These are phyloP conservation scores for Diaporthe batatas DNA, from an alignment of 2,329 filamentous ascomycete species.

Conservation along the genomic window DNA sequence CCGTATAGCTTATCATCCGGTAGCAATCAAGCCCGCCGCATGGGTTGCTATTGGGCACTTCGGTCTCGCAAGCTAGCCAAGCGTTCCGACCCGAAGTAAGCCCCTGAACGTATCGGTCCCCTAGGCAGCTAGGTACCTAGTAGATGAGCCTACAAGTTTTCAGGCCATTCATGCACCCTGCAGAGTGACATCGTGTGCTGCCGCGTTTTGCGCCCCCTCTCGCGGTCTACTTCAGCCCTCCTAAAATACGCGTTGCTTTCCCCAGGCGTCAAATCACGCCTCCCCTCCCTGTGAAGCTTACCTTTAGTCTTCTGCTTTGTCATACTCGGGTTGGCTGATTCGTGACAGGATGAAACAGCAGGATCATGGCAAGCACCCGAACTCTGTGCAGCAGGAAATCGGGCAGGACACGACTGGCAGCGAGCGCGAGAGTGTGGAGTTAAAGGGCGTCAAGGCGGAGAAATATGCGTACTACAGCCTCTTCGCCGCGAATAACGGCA, in stretches of 20 bases:
- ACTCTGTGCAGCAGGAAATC: background rate
- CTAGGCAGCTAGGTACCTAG: too few relatives aligned
- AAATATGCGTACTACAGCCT: conserved; percentile 22
- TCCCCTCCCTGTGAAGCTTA: too few relatives aligned
- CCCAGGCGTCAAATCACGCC: too few relatives aligned
- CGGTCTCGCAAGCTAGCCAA: background rate
- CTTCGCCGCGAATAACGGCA: conserved; percentile 26
- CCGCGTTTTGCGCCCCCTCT: background rate
- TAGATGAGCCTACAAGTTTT: background rate
- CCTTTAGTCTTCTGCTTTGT: background rate
- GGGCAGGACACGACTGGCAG: background rate
- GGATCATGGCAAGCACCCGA: background rate
- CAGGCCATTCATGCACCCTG: background rate
- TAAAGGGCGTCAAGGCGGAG: background rate
- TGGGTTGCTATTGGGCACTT: background rate
- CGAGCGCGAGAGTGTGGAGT: background rate
- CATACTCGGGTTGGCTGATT: background rate
- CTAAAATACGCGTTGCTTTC: too few relatives aligned
- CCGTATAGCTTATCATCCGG: background rate
- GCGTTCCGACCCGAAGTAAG: background rate
- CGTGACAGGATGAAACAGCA: background rate
- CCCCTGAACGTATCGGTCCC: background rate
- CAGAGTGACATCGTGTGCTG: conserved; percentile 13
- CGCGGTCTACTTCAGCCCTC: background rate
- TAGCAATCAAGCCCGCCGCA: background rate